These are phyloP conservation scores for Heliosperma pusillum DNA, from an alignment of 148 eudicot genomes.

Conservation along the genomic window DNA sequence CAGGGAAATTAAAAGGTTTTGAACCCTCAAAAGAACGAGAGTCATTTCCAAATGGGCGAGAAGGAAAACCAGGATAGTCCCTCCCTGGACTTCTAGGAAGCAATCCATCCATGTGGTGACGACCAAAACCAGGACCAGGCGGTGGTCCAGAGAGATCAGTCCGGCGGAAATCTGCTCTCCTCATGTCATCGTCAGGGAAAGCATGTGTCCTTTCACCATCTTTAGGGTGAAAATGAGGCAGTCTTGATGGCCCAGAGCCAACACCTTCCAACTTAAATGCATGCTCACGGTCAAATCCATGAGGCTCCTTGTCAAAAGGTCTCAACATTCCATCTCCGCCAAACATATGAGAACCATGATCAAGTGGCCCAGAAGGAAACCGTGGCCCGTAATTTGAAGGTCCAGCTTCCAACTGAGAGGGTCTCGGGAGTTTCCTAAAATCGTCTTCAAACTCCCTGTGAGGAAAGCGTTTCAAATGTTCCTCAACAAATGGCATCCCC, in stretches of 20 bases:
- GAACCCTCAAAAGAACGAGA: conserved; percentile 47
- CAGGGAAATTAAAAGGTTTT: conserved; percentile 36
- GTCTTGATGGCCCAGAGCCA: neutral
- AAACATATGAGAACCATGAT: neutral
- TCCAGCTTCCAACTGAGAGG: conserved; percentile 42
- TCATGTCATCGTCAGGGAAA: neutral
- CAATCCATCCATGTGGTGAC: conserved; percentile 46
- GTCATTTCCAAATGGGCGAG: conserved; percentile 48
- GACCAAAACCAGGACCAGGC: conserved; percentile 45
- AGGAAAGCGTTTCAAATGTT: conserved; percentile 44
- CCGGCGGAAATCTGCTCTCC: neutral
- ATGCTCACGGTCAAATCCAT: conserved; percentile 34
- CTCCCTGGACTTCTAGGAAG: conserved; percentile 67
- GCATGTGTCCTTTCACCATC: neutral
- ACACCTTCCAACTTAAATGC: neutral
- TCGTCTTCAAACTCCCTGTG: conserved; percentile 50
- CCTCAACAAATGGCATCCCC: conserved; percentile 36
- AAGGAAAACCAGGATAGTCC: conserved; percentile 46
- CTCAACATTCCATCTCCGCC: conserved; percentile 36
- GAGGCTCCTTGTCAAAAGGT: conserved; percentile 43
- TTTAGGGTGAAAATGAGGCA: neutral
- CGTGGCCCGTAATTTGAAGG: conserved; percentile 36
- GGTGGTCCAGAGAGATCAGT: neutral
- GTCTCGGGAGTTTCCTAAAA: conserved; percentile 41
- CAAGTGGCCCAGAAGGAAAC: conserved; percentile 15